These are phyloP conservation scores for Fusarium zealandicum DNA, from an alignment of 2,329 filamentous ascomycete species.

Conservation along the genomic window DNA sequence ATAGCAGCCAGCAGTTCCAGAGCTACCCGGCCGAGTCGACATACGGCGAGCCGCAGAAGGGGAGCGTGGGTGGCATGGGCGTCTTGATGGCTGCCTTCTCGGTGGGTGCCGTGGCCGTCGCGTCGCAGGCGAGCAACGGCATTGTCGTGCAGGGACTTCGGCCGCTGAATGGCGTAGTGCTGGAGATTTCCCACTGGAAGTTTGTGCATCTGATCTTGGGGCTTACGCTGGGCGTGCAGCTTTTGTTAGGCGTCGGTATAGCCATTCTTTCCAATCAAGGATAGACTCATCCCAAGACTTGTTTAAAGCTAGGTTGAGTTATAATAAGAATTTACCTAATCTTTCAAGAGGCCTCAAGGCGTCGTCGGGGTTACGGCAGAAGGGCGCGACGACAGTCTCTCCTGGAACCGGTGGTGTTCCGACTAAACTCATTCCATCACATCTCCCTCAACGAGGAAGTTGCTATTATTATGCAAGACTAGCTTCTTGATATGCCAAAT, in stretches of 20 bases:
- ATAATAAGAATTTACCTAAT: too few species aligned
- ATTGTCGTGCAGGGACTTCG: slow-evolving; percentile 40
- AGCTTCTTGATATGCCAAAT: too few species aligned
- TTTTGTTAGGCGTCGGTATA: slow-evolving; percentile 34
- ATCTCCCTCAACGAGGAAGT: too few species aligned
- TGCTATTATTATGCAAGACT: too few species aligned
- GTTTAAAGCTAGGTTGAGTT: too few species aligned
- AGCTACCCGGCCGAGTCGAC: slow-evolving; percentile 52
- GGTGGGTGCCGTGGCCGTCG: slow-evolving; percentile 46
- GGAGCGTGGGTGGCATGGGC: slow-evolving; percentile 46
- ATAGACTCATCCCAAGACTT: too few species aligned
- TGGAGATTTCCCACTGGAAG: slow-evolving; percentile 46
- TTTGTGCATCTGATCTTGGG: slow-evolving; percentile 42
- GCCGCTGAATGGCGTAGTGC: slow-evolving; percentile 43
- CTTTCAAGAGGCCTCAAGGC: too few species aligned
- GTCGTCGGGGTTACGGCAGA: too few species aligned
- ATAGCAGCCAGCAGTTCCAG: slow-evolving; percentile 40
- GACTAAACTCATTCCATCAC: too few species aligned
- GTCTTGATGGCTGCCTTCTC: slow-evolving; percentile 47
- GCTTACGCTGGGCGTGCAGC: slow-evolving; percentile 44
- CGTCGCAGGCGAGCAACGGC: slow-evolving; percentile 42
- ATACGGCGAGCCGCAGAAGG: slow-evolving; percentile 47
- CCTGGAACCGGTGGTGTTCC: too few species aligned
- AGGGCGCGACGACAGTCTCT: too few species aligned
- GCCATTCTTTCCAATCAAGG: slow-evolving; percentile 22